Conservation (phyloP, 2,329 filamentous ascomycete genomes). For the Cordyceps fumosorosea region DNA sequence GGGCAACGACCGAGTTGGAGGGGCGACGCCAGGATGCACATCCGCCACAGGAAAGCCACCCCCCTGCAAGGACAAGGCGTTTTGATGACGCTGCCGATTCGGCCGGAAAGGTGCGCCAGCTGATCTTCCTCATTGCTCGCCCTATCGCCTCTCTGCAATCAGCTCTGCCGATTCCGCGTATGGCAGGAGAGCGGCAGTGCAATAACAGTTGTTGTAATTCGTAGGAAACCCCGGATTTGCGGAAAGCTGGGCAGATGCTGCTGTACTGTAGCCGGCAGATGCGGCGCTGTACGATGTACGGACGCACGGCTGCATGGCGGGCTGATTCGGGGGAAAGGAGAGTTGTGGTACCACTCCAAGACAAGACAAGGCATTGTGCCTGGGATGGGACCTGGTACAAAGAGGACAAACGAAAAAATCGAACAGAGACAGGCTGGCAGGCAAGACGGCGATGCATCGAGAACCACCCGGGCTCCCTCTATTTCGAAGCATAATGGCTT, state of each 20-base stretch:
- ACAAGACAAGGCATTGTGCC: neutral
- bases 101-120: neutral
- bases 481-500: neutral
- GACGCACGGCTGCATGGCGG: neutral
- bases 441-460: neutral
- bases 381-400: neutral
- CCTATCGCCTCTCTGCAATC: neutral
- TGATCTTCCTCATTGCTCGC: neutral
- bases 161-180: too few species aligned
- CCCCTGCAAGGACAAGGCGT: neutral
- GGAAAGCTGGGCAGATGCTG: too few species aligned
- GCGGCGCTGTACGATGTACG: neutral
- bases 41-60: neutral
- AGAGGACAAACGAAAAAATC: neutral
- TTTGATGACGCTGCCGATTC: neutral
- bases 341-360: neutral
- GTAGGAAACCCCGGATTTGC: too few species aligned
- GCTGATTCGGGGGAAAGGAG: neutral
- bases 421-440: neutral
- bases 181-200: too few species aligned
- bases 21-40: neutral
- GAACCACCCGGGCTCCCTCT: neutral
- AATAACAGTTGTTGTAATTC: too few species aligned
- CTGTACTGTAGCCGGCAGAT: neutral
- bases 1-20: conserved; percentile 4